Evolutionary conservation across 345 rosid genomes (phyloP).

Genomic region (Heritiera littoralis): DNA sequence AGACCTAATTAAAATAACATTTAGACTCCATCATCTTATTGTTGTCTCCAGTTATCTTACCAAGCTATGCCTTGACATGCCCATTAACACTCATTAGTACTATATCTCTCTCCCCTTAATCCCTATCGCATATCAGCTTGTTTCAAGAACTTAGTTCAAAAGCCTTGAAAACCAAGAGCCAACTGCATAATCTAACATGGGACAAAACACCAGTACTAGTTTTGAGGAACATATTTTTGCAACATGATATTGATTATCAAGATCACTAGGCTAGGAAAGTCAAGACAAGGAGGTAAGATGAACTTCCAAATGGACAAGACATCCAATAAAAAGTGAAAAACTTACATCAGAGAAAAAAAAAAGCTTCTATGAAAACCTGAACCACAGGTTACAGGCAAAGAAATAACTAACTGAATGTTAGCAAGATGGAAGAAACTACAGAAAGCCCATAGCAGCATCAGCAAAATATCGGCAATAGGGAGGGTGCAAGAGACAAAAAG

Average conservation of each 20-base stretch:
- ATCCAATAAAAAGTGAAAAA: not conserved
- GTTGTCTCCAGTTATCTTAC: not conserved
- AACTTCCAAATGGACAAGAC: conserved; percentile 1
- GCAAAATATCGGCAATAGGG: not conserved
- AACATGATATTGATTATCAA: not conserved
- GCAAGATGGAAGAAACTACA: not conserved
- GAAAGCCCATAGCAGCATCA: not conserved
- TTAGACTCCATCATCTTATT: not conserved
- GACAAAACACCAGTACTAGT: not conserved
- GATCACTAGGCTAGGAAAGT: not conserved
- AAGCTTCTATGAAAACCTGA: not conserved
- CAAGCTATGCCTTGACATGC: not conserved
- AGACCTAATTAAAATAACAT: not conserved
- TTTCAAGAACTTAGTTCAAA: not conserved
- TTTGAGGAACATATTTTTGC: not conserved
- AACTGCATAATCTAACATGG: not conserved
- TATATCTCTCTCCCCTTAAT: not conserved
- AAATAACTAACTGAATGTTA: not conserved
- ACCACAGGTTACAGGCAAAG: not conserved
- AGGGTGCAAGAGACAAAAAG: not conserved
- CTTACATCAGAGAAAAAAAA: not conserved
- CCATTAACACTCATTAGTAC: not conserved
- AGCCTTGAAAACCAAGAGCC: conserved; percentile 9
- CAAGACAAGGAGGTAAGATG: not conserved
- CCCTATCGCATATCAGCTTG: not conserved